A percentile compares a stretch with the other conserved stretches of the same genome.
Evolutionary conservation across 169 alveolate species (phyloP).

Genomic region (Miamiensis avidus): DNA sequence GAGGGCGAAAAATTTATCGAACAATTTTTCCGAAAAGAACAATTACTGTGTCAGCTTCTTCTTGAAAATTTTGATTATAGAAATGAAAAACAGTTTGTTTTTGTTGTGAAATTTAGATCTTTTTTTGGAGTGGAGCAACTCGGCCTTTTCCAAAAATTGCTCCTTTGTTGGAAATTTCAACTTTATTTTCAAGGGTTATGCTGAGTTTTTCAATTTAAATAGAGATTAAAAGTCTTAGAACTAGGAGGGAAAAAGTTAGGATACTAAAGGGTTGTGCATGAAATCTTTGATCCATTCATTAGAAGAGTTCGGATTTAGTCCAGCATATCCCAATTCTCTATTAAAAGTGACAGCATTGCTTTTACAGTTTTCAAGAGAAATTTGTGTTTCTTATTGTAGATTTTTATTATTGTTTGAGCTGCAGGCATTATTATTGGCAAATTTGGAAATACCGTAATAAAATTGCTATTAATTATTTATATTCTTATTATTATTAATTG

Average conservation of each 20-base stretch:
- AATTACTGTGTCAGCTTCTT: no score
- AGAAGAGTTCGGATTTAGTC: not conserved
- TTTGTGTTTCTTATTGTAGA: no score
- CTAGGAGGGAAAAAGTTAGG: not conserved
- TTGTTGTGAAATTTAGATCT: constrained; percentile 20
- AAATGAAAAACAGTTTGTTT: constrained; percentile 7
- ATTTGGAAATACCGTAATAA: no score
- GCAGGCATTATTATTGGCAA: no score
- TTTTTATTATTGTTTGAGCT: no score
- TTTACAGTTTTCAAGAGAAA: no score
- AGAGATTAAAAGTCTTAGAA: not conserved
- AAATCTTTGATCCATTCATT: not conserved
- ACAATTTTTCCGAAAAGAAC: not conserved
- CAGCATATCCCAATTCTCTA: no score
- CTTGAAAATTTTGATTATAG: not conserved
- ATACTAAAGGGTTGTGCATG: not conserved
- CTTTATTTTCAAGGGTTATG: not conserved
- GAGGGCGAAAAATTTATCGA: not conserved
- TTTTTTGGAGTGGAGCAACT: not conserved
- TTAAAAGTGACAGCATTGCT: no score
- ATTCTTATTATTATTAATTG: no score
- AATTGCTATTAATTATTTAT: no score
- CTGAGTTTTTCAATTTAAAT: not conserved
- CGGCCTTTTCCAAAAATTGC: constrained; percentile 1
- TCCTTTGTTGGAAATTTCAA: not conserved